A percentile compares a stretch with the other conserved stretches of the same genome.
Evolutionary conservation across 78 protist species (phyloP).

Genomic region (Emiliania huxleyi): DNA sequence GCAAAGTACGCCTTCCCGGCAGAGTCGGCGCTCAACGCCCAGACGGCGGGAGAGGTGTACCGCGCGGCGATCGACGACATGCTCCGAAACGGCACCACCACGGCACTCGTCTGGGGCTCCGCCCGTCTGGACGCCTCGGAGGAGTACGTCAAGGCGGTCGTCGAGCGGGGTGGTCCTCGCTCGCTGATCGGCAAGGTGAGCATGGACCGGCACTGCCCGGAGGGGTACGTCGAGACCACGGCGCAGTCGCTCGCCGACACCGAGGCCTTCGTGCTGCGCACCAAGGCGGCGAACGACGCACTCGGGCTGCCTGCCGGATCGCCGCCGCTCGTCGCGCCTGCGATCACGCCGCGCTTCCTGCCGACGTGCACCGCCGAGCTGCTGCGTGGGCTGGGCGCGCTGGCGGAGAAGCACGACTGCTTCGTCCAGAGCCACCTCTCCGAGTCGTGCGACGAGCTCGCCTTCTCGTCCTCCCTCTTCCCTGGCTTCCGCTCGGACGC

Average conservation of each 20-base stretch:
- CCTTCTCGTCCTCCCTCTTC: not conserved
- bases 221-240: slow-evolving; percentile 73
- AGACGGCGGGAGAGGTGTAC: slow-evolving; percentile 48
- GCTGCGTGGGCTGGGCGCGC: slow-evolving; percentile 51
- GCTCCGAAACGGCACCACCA: slow-evolving; percentile 79
- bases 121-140: slow-evolving; percentile 73
- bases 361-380: slow-evolving; percentile 71
- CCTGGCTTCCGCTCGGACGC: not conserved
- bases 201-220: slow-evolving; percentile 82
- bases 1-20: slow-evolving; percentile 81
- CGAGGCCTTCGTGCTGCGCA: slow-evolving; percentile 29
- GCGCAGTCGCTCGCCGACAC: slow-evolving; percentile 45
- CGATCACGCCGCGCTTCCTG: slow-evolving; percentile 80
- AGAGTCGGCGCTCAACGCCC: slow-evolving; percentile 68
- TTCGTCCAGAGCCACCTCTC: slow-evolving; percentile 60
- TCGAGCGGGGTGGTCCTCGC: slow-evolving; percentile 74
- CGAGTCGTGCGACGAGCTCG: slow-evolving; percentile 34
- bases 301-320: not conserved
- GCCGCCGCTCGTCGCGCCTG: slow-evolving; percentile 62
- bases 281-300: not conserved
- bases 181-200: slow-evolving; percentile 82
- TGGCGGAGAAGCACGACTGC: not conserved
- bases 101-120: slow-evolving; percentile 77
- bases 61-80: slow-evolving; percentile 47
- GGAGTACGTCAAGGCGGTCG: slow-evolving; percentile 34